phyloP scores from a whole-genome alignment of 164 flowering plant genomes.

The Magnolia kwangsiensis region DNA sequence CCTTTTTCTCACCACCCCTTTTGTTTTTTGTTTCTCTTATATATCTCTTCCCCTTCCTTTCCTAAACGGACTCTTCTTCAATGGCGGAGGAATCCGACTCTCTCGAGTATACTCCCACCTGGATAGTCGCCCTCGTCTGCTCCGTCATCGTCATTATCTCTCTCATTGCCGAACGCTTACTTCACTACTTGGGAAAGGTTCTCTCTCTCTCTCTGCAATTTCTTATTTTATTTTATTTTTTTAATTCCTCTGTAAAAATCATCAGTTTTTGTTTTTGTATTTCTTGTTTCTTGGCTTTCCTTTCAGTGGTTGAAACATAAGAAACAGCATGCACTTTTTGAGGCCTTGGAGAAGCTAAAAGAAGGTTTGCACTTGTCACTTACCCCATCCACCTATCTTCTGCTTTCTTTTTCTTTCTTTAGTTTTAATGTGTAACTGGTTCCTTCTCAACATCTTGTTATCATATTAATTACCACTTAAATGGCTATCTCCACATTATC shows the following conservation, averaged over 20 bases:
- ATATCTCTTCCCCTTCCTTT: too few relatives aligned
- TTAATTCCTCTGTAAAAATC: neutral
- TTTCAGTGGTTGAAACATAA: slow-evolving; percentile 28
- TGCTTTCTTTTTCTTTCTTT: neutral
- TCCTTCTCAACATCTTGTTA: neutral
- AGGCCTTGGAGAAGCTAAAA: slow-evolving; percentile 62
- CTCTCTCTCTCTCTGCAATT: neutral
- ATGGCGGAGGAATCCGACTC: slow-evolving; percentile 26
- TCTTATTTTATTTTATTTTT: neutral
- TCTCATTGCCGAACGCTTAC: slow-evolving; percentile 54
- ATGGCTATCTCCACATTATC: too few relatives aligned
- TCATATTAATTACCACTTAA: neutral
- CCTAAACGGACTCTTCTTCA: too few relatives aligned
- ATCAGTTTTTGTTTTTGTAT: neutral
- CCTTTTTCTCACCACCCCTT: too few relatives aligned
- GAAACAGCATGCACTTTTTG: slow-evolving; percentile 46
- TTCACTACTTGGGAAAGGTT: slow-evolving; percentile 62
- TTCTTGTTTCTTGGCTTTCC: neutral
- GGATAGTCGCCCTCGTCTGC: slow-evolving; percentile 85
- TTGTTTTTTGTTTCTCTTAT: too few relatives aligned
- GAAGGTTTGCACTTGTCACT: slow-evolving; percentile 33
- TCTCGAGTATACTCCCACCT: slow-evolving; percentile 80
- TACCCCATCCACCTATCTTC: neutral
- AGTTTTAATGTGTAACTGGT: neutral
- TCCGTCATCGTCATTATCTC: slow-evolving; percentile 71